Base-by-base conservation (phyloP, 805 yeast genomes). In the Myxozyma monticola region DNA sequence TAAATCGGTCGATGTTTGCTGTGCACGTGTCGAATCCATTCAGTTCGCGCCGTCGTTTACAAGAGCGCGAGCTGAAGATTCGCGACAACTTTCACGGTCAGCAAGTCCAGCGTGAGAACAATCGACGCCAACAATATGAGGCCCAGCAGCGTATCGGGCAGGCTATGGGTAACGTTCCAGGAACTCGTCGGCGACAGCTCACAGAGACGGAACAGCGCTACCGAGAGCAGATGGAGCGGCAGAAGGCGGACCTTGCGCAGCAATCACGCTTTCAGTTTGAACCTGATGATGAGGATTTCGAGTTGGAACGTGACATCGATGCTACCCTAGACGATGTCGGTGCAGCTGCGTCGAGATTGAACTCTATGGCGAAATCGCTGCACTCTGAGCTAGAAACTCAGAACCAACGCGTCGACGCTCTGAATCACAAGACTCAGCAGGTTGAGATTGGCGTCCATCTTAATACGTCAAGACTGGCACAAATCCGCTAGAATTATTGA, bases 241-340 rank as follows among this genome's bases (percentile, higher is more conserved):
- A 79, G 43, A 80, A 80, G 47, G 67, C 72, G 56, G 68, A 76
- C 55, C 75, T 80, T 41, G 72, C 65, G 37, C 82, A 80, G 33
- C 85, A 95, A 1, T 72, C 79, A 49, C 72, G 80, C 57, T 89
- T 84, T 68, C 87, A 86, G 62, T 86, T 88, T 61, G 96, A 88
- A 64, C 85, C 85, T 42, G 97, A 91, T 68, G 81, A 82, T 42
- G 97, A 91, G 66, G 98, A 93, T 68, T 96, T 89, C 62, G 93
- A 83, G 60, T 79, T 88, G 79, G 98, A 91, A 65, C 79, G 84
- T 56, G 96, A 90, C 68, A 80, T 89, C 60, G 90, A 89, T 46
- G 71, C 78, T 56, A 93, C 93, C 63, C 72, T 91, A 67, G 90
- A 86, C 61, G 88, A 84, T 65, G 85, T 93, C 42, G 77, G 79